Base-by-base conservation (phyloP, 345 rosid genomes). In the Dimocarpus longan region DNA sequence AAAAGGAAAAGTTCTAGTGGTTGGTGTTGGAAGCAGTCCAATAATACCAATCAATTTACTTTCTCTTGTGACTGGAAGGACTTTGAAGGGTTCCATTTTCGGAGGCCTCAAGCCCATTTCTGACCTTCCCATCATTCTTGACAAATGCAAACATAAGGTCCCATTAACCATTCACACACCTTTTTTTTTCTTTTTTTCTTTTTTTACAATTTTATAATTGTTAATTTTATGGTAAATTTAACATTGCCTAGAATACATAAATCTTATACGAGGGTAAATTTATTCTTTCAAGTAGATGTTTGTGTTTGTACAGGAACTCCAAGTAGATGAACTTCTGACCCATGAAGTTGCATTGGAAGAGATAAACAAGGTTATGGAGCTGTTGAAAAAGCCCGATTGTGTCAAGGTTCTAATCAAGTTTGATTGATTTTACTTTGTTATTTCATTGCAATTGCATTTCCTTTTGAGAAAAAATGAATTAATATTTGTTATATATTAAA, bases 41-140 rank as follows among this genome's bases (percentile, higher is more conserved):
- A 75, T 56, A 18, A 68, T 87, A 21, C 37, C 72, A 28, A 37
- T 87, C 19, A 81, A 68, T 69, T 64, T 68, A 70, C 11, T 57
- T n/a, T 76, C 82, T 19, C 76, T 87, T 69, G 37, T 86, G 72
- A 18, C 63, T 18, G 90, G 94, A 46, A 88, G 89, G 80, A 90
- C 84, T 66, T 74, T 87, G 26, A 88, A 80, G 81, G 97, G 88
- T 1, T 76, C 89, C 48, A n/a, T 86, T 64, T 91, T 91, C 19
- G 97, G 93, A 60, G 95, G 93, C 69, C 81, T 89, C 76, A 90
- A 88, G 82, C 72, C 81, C 54, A 88, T 85, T 69, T 84, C 90
- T 3, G 87, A 91, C 8, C 80, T 91, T 40, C 88, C 92, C 21
- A 10, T 79, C 21, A 13, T 90, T 39, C 70, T 91, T 40, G 60